Evolutionary conservation across 192 early-diverging fungal species (phyloP), one percentile per base, ranked within the genome.

Genomic region (Linnemannia schmuckeri): DNA sequence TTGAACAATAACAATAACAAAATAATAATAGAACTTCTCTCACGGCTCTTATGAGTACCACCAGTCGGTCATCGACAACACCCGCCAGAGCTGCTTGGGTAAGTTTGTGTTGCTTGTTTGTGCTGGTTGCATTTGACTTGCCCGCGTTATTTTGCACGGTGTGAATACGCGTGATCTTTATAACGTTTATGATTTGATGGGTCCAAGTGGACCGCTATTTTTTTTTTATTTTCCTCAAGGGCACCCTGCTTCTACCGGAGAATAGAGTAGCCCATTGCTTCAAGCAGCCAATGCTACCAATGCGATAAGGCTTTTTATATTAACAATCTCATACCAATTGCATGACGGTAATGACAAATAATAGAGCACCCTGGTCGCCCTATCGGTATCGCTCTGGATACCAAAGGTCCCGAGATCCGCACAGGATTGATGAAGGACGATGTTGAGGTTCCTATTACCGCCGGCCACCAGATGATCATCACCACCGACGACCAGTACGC

Each of bases 351-450:
- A 37, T 49, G 37, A 24, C 4, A 42, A 6, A 7, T 8, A 27
- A 30, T 82, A 93, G 91, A 89, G 27, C 85, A 91, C 42, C 91
- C 90, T 33, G 90, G 88, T 41, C 83, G 88, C 66, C 88, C 89
- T 52, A 82, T 93, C 47, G 96, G 92, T 70, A 95, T 96, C 87
- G 96, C 96, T 38, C 88, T 96, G 35, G 96, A 96, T 87, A 96
- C 95, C 38, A 97, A 97, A 90, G 96, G 96, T 52, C 96, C 96
- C 57, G 96, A 97, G 90, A 97, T 97, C 88, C 95, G 96, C 66
- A 97, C 96, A 15, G 96, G 96, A 80, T 90, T 93, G 77, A 95
- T 95, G 92, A 93, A 90, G 85, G 93, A 93, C 89, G 94, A 93
- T 76, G 76, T 89, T 42, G 95, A 97, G 80, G 85, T 96, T 27